These are phyloP conservation scores for Dactylis glomerata DNA, from an alignment of 176 grass and related monocot species.

Conservation along the genomic window DNA sequence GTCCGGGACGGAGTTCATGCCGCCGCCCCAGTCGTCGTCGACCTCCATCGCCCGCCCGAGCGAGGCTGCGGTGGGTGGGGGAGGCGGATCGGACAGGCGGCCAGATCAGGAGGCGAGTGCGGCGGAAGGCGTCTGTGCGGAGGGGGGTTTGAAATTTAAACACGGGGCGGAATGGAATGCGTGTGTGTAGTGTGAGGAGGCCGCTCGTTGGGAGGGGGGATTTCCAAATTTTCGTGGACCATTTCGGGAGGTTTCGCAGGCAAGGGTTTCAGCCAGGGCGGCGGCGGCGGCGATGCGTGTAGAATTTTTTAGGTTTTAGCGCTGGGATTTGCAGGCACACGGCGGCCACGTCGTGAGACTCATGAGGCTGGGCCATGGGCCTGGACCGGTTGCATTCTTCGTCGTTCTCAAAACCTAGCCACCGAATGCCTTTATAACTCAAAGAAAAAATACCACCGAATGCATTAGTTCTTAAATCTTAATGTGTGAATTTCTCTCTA, in stretches of 20 bases:
- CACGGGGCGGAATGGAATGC: background rate
- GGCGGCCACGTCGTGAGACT: background rate
- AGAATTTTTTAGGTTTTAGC: background rate
- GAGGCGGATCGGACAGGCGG: background rate
- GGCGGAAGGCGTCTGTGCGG: background rate
- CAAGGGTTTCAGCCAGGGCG: constrained; percentile 7
- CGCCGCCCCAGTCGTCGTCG: constrained; percentile 1
- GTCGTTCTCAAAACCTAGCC: background rate
- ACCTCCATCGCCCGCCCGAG: constrained; percentile 13
- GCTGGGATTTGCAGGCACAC: background rate
- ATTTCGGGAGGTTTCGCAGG: constrained; percentile 28
- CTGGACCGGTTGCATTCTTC: background rate
- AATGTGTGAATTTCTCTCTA: background rate
- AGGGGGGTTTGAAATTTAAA: constrained; percentile 43
- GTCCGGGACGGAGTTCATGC: constrained; percentile 74
- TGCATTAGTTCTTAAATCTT: background rate
- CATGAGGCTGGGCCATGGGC: constrained; percentile 9
- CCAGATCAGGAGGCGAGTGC: constrained; percentile 1
- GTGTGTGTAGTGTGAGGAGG: background rate
- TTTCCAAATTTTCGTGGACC: constrained; percentile 23
- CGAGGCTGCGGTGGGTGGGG: background rate
- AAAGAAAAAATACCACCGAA: background rate
- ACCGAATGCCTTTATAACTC: background rate
- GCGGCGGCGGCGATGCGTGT: constrained; percentile 17
- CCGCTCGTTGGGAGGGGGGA: constrained; percentile 22